These are phyloP conservation scores for Chrysosporium queenslandicum DNA, from an alignment of 2,329 filamentous ascomycete genomes.

Conservation along the genomic window DNA sequence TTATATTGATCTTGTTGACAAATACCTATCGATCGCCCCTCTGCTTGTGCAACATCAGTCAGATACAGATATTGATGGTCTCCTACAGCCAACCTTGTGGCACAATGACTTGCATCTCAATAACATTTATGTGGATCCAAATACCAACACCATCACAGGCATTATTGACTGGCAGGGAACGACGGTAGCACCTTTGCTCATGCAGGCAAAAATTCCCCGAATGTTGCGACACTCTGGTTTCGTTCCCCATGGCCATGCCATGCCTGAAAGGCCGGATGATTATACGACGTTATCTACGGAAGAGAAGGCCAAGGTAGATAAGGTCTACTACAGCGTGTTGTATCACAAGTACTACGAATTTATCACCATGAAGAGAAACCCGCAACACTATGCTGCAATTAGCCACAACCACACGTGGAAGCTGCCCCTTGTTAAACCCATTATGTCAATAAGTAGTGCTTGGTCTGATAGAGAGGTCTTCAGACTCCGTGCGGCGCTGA, in stretches of 20 bases:
- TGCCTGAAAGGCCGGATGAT: not conserved
- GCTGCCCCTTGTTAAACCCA: not conserved
- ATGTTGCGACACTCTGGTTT: slow-evolving; percentile 13
- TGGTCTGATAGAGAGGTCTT: slow-evolving; percentile 9
- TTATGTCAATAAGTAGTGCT: not conserved
- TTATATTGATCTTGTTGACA: not conserved
- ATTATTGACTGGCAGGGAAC: slow-evolving; percentile 38
- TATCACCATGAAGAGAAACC: not conserved
- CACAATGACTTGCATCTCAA: slow-evolving; percentile 34
- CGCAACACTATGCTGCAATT: slow-evolving; percentile 1
- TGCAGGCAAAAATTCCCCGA: slow-evolving; percentile 18
- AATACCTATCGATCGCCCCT: not conserved
- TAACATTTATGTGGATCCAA: slow-evolving; percentile 32
- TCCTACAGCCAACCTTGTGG: slow-evolving; percentile 23
- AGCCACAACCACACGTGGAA: slow-evolving; percentile 1
- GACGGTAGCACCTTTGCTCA: slow-evolving; percentile 24
- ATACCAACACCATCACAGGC: slow-evolving; percentile 16
- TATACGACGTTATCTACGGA: not conserved
- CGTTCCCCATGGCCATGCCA: not conserved
- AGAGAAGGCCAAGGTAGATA: not conserved
- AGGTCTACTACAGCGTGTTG: not conserved
- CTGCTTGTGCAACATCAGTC: not conserved
- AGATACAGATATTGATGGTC: not conserved
- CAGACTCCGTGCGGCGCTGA: not conserved
- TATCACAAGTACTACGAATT: slow-evolving; percentile 4